phyloP scores from a whole-genome alignment of 2,329 filamentous ascomycete species.

The Fusarium tuaranense region DNA sequence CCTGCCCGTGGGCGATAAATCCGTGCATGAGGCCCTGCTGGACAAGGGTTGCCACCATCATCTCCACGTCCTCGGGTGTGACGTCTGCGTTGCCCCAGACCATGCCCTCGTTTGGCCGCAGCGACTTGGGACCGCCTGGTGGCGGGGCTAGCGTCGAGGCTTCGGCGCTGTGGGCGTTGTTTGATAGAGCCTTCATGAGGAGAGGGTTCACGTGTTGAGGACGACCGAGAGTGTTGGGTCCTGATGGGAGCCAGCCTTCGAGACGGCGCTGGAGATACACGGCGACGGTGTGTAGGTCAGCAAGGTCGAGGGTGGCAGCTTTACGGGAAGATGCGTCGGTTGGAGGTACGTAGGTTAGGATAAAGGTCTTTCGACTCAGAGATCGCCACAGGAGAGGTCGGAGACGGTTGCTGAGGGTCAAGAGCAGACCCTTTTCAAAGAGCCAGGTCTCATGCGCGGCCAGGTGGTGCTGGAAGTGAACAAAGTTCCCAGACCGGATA shows the following conservation, averaged over 20 bases:
- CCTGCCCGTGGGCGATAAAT: conserved; percentile 82
- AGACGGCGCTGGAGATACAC: conserved; percentile 73
- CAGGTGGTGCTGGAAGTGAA: conserved; percentile 78
- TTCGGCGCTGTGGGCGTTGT: conserved; percentile 54
- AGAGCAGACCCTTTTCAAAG: conserved; percentile 78
- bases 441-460: conserved; percentile 77
- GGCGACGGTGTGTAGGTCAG: conserved; percentile 74
- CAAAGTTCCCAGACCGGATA: conserved; percentile 79
- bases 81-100: conserved; percentile 73
- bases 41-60: conserved; percentile 79
- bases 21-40: conserved; percentile 85
- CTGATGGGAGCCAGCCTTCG: conserved; percentile 66
- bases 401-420: conserved; percentile 81
- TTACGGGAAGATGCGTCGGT: conserved; percentile 64
- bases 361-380: conserved; percentile 80
- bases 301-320: conserved; percentile 80
- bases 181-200: conserved; percentile 64
- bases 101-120: conserved; percentile 69
- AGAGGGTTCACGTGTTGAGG: conserved; percentile 61
- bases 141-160: conserved; percentile 61
- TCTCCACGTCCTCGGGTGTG: conserved; percentile 77
- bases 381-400: conserved; percentile 88
- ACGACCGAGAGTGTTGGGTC: conserved; percentile 47
- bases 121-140: conserved; percentile 58
- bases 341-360: conserved; percentile 80